Evolutionary conservation across 768 basidiomycete species (phyloP).

Genomic region (Boletus subparvulus): DNA sequence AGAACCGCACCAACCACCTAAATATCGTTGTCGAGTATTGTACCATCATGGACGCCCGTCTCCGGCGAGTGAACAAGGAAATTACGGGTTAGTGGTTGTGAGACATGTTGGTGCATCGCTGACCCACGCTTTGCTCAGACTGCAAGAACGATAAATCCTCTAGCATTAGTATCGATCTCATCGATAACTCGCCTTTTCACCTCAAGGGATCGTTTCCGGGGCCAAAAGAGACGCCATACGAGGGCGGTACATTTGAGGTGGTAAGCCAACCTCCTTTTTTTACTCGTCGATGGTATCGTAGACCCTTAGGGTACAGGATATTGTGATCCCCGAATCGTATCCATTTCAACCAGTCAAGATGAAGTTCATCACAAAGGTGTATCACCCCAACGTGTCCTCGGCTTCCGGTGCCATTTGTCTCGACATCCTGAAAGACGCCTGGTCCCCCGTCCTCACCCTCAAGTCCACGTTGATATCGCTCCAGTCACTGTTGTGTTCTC

Average conservation of each 20-base stretch:
- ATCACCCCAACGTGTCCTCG: constrained; percentile 94
- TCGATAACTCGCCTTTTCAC: constrained; percentile 90
- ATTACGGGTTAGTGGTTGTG: constrained; percentile 60
- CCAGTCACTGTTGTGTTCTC: constrained; percentile 88
- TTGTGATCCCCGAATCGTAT: constrained; percentile 87
- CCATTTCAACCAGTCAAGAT: constrained; percentile 96
- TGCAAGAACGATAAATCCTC: constrained; percentile 95
- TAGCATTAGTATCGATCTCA: constrained; percentile 79
- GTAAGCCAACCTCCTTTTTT: constrained; percentile 46
- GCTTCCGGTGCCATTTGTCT: constrained; percentile 94
- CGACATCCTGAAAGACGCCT: constrained; percentile 84
- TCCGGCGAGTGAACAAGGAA: constrained; percentile 92
- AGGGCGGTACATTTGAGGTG: constrained; percentile 89
- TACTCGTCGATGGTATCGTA: background rate
- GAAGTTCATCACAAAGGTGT: constrained; percentile 97
- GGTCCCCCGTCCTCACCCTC: constrained; percentile 92
- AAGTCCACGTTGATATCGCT: constrained; percentile 95
- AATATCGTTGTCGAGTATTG: background rate
- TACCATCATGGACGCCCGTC: constrained; percentile 76
- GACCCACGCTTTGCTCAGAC: constrained; percentile 46
- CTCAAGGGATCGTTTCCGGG: constrained; percentile 89
- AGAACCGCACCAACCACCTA: background rate
- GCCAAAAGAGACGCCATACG: constrained; percentile 90
- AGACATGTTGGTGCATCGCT: background rate
- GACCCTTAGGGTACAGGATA: constrained; percentile 56